phyloP scores from a whole-genome alignment of 257 asterid species.

The Solanum boliviense region DNA sequence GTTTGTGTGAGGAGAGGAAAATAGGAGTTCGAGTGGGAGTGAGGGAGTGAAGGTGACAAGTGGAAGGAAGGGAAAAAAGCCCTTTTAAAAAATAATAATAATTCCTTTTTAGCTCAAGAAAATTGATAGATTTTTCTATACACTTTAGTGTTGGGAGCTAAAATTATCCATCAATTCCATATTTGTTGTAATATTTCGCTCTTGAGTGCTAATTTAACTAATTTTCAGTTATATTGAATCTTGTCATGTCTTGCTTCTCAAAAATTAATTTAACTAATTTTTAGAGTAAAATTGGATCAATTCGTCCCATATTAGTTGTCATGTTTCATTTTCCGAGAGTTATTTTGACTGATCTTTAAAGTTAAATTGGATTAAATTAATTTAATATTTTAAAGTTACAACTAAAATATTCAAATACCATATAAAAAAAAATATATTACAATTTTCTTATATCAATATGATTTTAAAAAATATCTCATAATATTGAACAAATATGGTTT shows the following conservation, averaged over 20 bases:
- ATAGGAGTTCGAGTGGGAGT: slow-evolving; percentile 34
- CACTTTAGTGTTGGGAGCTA: background rate
- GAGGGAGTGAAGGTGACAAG: slow-evolving; percentile 38
- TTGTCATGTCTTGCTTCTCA: no score
- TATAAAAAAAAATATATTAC: background rate
- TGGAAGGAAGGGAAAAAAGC: slow-evolving; percentile 34
- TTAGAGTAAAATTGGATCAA: background rate
- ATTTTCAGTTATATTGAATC: no score
- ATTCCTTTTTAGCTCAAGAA: background rate
- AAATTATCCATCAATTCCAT: no score
- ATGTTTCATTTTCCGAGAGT: background rate
- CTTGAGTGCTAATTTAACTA: no score
- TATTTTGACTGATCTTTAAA: background rate
- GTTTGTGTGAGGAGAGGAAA: slow-evolving; percentile 40
- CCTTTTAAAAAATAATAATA: no score
- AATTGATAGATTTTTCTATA: slow-evolving; percentile 18
- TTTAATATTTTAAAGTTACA: background rate
- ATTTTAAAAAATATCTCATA: background rate
- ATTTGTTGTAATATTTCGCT: background rate
- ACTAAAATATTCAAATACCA: background rate
- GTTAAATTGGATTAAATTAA: background rate
- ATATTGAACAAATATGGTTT: background rate
- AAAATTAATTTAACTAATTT: no score
- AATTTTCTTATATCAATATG: background rate
- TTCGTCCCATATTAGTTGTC: background rate